Conservation (phyloP, 768 basidiomycete genomes). For the Phylloporus sp. region DNA sequence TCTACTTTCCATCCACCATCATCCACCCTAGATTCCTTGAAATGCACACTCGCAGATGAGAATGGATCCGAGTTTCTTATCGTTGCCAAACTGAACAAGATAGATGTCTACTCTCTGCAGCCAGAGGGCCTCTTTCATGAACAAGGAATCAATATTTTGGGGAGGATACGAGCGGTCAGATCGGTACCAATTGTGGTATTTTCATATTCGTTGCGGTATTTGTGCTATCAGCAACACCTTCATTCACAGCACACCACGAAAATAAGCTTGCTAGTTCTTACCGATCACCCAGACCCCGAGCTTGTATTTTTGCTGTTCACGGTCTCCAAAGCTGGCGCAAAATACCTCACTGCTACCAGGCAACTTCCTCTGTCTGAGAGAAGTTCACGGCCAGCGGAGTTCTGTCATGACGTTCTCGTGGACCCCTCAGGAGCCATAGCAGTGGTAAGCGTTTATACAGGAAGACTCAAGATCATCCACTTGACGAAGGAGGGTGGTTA, state of each 20-base stretch:
- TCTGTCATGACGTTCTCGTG: slow-evolving; percentile 66
- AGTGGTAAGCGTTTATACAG: slow-evolving; percentile 62
- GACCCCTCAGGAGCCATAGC: slow-evolving; percentile 59
- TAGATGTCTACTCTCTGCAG: slow-evolving; percentile 67
- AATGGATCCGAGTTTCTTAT: slow-evolving; percentile 57
- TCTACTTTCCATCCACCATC: slow-evolving; percentile 77
- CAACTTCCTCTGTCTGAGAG: slow-evolving; percentile 55
- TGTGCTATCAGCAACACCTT: slow-evolving; percentile 6
- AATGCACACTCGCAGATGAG: slow-evolving; percentile 56
- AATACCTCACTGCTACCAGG: slow-evolving; percentile 37
- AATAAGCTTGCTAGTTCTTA: slow-evolving; percentile 55
- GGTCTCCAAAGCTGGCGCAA: slow-evolving; percentile 32
- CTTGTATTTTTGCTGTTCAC: slow-evolving; percentile 59
- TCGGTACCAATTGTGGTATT: slow-evolving; percentile 53
- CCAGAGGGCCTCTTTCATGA: slow-evolving; percentile 58
- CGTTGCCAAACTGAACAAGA: slow-evolving; percentile 58
- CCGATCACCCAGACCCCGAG: slow-evolving; percentile 75
- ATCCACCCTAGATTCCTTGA: slow-evolving; percentile 65
- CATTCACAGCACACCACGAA: slow-evolving; percentile 30
- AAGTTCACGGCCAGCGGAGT: slow-evolving; percentile 60
- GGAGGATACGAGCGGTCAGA: slow-evolving; percentile 55
- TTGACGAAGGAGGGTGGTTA: slow-evolving; percentile 51
- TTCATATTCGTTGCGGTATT: slow-evolving; percentile 5
- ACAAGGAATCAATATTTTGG: slow-evolving; percentile 65
- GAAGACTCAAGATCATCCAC: slow-evolving; percentile 62